A percentile compares a stretch with the other conserved stretches of the same genome.
phyloP scores from a whole-genome alignment of 352 stramenopile species.

The Phytophthora cactorum region DNA sequence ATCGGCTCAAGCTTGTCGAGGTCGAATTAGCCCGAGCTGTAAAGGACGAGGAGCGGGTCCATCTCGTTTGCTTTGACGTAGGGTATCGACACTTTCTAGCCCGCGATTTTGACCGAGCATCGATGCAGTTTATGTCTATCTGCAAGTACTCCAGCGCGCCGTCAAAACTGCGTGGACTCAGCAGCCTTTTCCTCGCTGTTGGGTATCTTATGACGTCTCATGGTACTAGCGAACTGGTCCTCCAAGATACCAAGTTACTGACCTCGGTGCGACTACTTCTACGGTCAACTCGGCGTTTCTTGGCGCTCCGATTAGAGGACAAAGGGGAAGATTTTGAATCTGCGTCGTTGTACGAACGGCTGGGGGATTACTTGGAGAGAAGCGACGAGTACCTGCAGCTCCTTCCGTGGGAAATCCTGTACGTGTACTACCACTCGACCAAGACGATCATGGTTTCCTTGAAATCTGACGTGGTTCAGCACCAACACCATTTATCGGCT shows the following conservation, averaged over 20 bases:
- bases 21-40: conserved; percentile 12
- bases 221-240: neutral
- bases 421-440: conserved; percentile 42
- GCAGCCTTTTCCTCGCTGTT: conserved; percentile 47
- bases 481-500: conserved; percentile 20
- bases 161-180: conserved; percentile 44
- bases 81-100: conserved; percentile 37
- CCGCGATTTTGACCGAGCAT: conserved; percentile 35
- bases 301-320: conserved; percentile 23
- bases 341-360: conserved; percentile 35
- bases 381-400: conserved; percentile 39
- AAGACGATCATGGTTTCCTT: conserved; percentile 5
- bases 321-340: conserved; percentile 37
- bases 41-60: conserved; percentile 28
- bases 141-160: conserved; percentile 46
- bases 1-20: conserved; percentile 16
- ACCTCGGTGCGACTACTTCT: conserved; percentile 48
- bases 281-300: conserved; percentile 44
- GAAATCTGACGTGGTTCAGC: neutral
- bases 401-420: conserved; percentile 48
- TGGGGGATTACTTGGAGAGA: conserved; percentile 30
- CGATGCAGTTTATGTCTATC: conserved; percentile 41
- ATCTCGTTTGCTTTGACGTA: conserved; percentile 49
- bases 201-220: conserved; percentile 32
- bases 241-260: conserved; percentile 32